Evolutionary conservation across 2,329 filamentous ascomycete species (phyloP), one percentile per base, ranked within the genome.

Genomic region (Ophiostoma perfectum): DNA sequence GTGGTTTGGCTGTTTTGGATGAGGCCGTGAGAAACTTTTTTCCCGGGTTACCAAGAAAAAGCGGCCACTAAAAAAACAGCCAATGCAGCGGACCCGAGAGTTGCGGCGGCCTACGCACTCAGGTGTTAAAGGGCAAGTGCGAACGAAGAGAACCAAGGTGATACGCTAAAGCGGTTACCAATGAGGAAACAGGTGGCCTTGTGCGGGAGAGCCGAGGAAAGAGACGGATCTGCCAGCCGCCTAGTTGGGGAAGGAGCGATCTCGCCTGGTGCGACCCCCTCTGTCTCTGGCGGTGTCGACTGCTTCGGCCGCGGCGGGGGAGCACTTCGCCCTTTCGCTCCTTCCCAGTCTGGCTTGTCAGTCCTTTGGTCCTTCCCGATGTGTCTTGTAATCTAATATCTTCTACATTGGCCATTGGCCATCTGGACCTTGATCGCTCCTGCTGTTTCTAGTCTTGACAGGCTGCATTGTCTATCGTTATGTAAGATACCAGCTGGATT

Each of bases 1-100:
- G 60, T 63, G 64, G 65, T 65, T 69, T 64, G 66, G 66, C 68
- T 41, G 39, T 42, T 14, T 64, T 2, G 58, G 62, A 64, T 45
- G 62, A 45, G 62, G 62, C 69, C 68, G 70, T 72, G 70, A 72
- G 71, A 71, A 66, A 67, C 66, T 69, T 70, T 71, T 68, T 63
- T 67, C 27, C 27, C 67, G 67, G 69, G 49, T 67, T 64, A 68
- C 65, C 65, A 66, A 27, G 69, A 68, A 65, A 70, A 71, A 67
- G 67, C 27, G 62, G 52, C 38, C 49, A 49, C 66, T 62, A 60
- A 55, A 62, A 36, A 64, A 66, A 52, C 4, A 66, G 49, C 49
- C 49, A 55, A 55, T 55, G 49, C n/a, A 42, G 27, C 27, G 27
- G 27, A 49, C 65, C 65, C 65, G 42, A 60, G 44, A 27, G 62